Conservation (phyloP, 2,329 filamentous ascomycete species). For the Pseudogymnoascus sp. region DNA sequence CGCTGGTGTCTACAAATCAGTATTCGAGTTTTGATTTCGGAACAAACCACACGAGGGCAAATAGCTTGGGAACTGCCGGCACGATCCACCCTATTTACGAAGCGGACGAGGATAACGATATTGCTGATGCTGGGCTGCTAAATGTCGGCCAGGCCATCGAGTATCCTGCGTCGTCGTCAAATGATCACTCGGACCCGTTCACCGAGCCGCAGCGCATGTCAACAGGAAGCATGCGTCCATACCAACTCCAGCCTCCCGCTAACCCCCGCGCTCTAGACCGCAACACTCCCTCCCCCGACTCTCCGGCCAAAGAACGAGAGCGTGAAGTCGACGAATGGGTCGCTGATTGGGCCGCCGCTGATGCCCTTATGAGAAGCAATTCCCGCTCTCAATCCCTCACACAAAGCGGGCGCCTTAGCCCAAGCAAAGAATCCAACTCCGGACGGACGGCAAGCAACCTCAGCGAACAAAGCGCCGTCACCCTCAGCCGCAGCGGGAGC, state of each 20-base stretch:
- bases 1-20: constrained; percentile 13
- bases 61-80: constrained; percentile 39
- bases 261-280: constrained; percentile 17
- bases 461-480: constrained; percentile 26
- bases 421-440: constrained; percentile 21
- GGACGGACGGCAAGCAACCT: constrained; percentile 28
- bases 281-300: constrained; percentile 15
- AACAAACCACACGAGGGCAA: constrained; percentile 32
- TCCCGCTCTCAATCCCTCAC: constrained; percentile 20
- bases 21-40: constrained; percentile 32
- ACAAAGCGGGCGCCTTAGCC: constrained; percentile 24
- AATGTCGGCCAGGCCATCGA: neutral
- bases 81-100: constrained; percentile 58
- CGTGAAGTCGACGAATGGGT: constrained; percentile 30
- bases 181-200: constrained; percentile 6
- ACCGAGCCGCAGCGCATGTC: constrained; percentile 11
- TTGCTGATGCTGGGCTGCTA: constrained; percentile 13
- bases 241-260: constrained; percentile 19
- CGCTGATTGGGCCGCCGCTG: constrained; percentile 30
- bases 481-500: constrained; percentile 17
- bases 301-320: constrained; percentile 23
- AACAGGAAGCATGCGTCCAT: constrained; percentile 14
- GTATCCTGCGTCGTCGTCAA: constrained; percentile 13
- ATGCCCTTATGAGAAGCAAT: constrained; percentile 25
- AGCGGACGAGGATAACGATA: constrained; percentile 36